phyloP scores from a whole-genome alignment of 257 asterid genomes.

The Fraxinus pennsylvanica region DNA sequence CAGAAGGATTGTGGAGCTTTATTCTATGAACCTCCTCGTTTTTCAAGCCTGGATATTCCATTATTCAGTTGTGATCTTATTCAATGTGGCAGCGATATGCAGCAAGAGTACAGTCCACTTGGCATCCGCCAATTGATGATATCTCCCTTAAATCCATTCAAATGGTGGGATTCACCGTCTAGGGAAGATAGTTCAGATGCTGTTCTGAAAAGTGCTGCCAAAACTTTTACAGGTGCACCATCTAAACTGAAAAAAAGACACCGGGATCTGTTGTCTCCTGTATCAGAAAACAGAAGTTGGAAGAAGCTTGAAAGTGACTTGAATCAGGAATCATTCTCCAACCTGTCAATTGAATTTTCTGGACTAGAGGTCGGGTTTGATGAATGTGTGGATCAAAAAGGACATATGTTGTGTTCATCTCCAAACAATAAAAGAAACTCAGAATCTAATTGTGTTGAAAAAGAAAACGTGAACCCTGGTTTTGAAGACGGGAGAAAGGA shows the following conservation, averaged over 20 bases:
- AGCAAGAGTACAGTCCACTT: constrained; percentile 93
- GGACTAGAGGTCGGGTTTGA: constrained; percentile 60
- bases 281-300: constrained; percentile 74
- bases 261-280: constrained; percentile 47
- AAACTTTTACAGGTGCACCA: too few relatives aligned
- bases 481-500: constrained; percentile 34
- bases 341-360: constrained; percentile 52
- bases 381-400: constrained; percentile 42
- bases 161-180: constrained; percentile 87
- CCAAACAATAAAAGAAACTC: constrained; percentile 30
- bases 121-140: constrained; percentile 93
- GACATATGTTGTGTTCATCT: constrained; percentile 25
- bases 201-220: constrained; percentile 38
- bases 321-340: constrained; percentile 47
- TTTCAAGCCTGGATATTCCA: too few relatives aligned
- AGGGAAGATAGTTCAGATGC: constrained; percentile 79
- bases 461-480: constrained; percentile 58
- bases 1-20: constrained; percentile 61
- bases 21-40: constrained; percentile 61
- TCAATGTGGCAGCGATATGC: constrained; percentile 70
- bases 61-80: constrained; percentile 76
- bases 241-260: too few relatives aligned
- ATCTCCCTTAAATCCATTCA: constrained; percentile 62
- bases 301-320: constrained; percentile 60
- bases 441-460: constrained; percentile 40